A percentile compares a stretch with the other conserved stretches of the same genome.
Conservation (phyloP, 257 asterid species). For the Linderniella brevidens region DNA sequence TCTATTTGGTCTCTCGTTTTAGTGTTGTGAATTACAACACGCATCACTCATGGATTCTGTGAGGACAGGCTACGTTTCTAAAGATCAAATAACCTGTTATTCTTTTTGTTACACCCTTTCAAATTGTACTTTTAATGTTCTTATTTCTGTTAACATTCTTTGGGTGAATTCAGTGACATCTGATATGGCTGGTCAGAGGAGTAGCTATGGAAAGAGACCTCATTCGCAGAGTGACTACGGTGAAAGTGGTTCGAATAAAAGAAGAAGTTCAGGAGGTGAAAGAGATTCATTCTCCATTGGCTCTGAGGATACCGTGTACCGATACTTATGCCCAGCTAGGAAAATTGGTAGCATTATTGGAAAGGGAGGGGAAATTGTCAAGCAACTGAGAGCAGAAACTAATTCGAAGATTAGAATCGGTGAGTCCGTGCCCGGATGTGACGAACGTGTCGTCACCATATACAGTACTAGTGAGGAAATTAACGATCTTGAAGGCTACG, state of each 20-base stretch:
- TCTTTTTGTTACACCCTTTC: no score
- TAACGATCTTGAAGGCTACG: slow-evolving; percentile 47
- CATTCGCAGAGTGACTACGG: slow-evolving; percentile 44
- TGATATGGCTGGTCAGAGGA: slow-evolving; percentile 77
- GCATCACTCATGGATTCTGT: no score
- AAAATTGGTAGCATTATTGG: slow-evolving; percentile 89
- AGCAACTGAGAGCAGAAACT: slow-evolving; percentile 85
- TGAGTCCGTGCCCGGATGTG: slow-evolving; percentile 72
- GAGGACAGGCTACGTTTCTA: no score
- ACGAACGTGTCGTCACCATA: slow-evolving; percentile 71
- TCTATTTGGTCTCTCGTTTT: no score
- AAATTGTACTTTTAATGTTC: no score
- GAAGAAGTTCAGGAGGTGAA: slow-evolving; percentile 59
- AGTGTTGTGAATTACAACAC: no score
- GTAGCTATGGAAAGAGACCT: slow-evolving; percentile 61
- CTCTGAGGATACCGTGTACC: slow-evolving; percentile 68
- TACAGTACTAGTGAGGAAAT: slow-evolving; percentile 68
- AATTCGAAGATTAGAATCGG: slow-evolving; percentile 84
- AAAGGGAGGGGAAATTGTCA: slow-evolving; percentile 90
- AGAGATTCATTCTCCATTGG: slow-evolving; percentile 52
- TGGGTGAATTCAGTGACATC: not conserved
- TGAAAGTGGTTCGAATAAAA: slow-evolving; percentile 49
- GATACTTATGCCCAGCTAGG: slow-evolving; percentile 71
- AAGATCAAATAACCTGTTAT: no score
- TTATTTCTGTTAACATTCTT: no score